Base-by-base conservation (phyloP, 2,329 filamentous ascomycete species). In the Microdochium trichocladiopsis region DNA sequence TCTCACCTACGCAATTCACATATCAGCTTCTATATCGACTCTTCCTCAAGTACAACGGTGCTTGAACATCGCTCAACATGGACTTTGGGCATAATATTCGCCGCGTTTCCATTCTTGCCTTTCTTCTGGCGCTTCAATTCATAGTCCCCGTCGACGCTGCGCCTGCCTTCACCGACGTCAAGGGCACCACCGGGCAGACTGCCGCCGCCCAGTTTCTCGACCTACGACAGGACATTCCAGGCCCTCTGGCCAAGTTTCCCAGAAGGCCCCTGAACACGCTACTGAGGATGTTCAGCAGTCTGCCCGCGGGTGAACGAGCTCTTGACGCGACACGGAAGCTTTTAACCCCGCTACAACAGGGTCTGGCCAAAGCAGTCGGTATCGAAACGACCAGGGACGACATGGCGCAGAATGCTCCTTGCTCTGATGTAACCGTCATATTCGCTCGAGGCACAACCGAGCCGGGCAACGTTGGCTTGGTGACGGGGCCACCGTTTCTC, bases 341-440 rank as follows among this genome's bases (percentile, higher is more conserved):
- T 5, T 22, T 52, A 8, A 55, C 54, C 1, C 54, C 54, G 2
- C 31, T 55, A 21, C 54, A 62, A 49, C 52, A 53, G 2, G 21
- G 50, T 3, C 43, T 60, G 3, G 59, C 51, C 14, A 47, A 47
- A 4, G 9, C 52, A 8, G 60, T 59, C 2, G 50, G 31, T 36
- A 52, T 66, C 24, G 33, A 50, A 21, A 49, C 55, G 21, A 52
- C 41, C 2, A 41, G 45, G 21, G 28, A 56, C 25, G 53, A 50
- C 25, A 18, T 56, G 45, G 33, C 50, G n/a, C 55, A 56, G 25
- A 52, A 52, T 36, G 53, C 57, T 10, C 48, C 53, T 9, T 65
- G 63, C 52, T 52, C 55, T n/a, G 61, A 62, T 45, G 58, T 66
- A 31, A 64, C 57, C 9, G 37, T 43, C 16, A 22, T 43, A n/a